A percentile compares a stretch with the other conserved stretches of the same genome.
Evolutionary conservation across 495 filamentous ascomycete species (phyloP).

Genomic region (Melanomma pulvis-pyrius): DNA sequence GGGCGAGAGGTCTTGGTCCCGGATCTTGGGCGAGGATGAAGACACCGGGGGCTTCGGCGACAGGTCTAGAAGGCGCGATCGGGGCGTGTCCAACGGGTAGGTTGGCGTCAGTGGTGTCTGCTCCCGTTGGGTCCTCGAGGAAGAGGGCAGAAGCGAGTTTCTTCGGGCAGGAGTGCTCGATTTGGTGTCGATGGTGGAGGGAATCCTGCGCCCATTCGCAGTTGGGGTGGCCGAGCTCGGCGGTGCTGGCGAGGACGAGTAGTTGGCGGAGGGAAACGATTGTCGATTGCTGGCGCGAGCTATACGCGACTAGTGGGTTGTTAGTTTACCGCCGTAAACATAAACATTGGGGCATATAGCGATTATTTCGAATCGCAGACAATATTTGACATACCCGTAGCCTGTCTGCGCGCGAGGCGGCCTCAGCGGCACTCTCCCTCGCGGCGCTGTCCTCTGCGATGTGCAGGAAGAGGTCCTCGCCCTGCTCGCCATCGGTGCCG

Average conservation of each 20-base stretch:
- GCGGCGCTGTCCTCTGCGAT: constrained; percentile 60
- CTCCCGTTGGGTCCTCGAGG: constrained; percentile 25
- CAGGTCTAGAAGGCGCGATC: constrained; percentile 23
- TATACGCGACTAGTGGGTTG: constrained; percentile 36
- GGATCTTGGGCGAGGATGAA: constrained; percentile 9
- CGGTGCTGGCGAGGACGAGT: constrained; percentile 24
- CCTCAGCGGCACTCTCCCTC: constrained; percentile 52
- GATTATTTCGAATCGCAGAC: not conserved
- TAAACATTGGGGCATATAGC: not conserved
- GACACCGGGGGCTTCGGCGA: constrained; percentile 26
- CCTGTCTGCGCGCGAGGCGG: constrained; percentile 47
- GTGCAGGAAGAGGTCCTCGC: constrained; percentile 67
- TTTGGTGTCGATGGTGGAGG: constrained; percentile 29
- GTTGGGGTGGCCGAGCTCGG: constrained; percentile 19
- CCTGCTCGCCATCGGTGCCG: constrained; percentile 19
- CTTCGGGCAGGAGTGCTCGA: constrained; percentile 10
- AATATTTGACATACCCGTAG: constrained; percentile 50
- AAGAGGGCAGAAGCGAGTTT: constrained; percentile 25
- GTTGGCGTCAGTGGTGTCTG: constrained; percentile 33
- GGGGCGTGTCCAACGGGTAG: constrained; percentile 23
- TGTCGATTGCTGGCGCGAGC: constrained; percentile 34
- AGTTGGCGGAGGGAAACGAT: constrained; percentile 33
- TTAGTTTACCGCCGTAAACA: constrained; percentile 2
- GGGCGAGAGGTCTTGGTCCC: constrained; percentile 45
- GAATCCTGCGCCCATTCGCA: constrained; percentile 14